Conservation (phyloP, 1,284 basidiomycete genomes). For the Ustilago xerochloae region DNA sequence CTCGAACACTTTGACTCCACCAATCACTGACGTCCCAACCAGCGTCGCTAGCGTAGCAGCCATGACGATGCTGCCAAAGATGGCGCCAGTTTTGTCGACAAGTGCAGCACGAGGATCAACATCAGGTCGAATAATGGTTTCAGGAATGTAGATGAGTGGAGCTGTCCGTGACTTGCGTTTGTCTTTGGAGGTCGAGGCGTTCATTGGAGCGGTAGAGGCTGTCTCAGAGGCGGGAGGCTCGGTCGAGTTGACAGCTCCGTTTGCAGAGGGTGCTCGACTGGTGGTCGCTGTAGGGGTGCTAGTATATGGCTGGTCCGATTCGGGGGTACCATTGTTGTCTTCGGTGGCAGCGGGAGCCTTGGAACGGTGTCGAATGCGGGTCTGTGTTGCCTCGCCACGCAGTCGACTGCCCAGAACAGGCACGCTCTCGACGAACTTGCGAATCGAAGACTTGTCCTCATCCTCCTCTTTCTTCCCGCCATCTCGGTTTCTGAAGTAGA, state of each 20-base stretch:
- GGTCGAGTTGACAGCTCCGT: neutral
- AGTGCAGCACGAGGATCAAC: slow-evolving; percentile 71
- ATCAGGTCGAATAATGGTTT: slow-evolving; percentile 69
- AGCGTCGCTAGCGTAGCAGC: slow-evolving; percentile 73
- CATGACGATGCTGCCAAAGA: slow-evolving; percentile 72
- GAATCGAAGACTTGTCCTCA: slow-evolving; percentile 15
- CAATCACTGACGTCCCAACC: slow-evolving; percentile 73
- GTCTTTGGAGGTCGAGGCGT: neutral
- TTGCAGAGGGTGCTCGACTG: neutral
- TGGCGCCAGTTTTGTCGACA: slow-evolving; percentile 72
- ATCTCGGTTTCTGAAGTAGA: slow-evolving; percentile 56
- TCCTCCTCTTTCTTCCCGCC: slow-evolving; percentile 4
- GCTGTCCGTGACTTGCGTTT: slow-evolving; percentile 5
- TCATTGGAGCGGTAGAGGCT: slow-evolving; percentile 13
- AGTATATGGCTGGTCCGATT: slow-evolving; percentile 6
- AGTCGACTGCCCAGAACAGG: slow-evolving; percentile 21
- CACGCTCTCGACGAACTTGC: slow-evolving; percentile 35
- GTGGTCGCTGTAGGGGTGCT: too few species aligned
- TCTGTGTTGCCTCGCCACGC: neutral
- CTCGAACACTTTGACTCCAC: slow-evolving; percentile 73
- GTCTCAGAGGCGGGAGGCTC: slow-evolving; percentile 18
- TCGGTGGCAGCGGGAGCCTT: slow-evolving; percentile 2
- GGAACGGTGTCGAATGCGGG: slow-evolving; percentile 29
- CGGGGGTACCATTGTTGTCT: neutral
- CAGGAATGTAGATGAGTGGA: slow-evolving; percentile 69